These are phyloP conservation scores for sweet orange (Citrus sinensis) DNA, from an alignment of 345 rosid genomes.

Conservation along the genomic window DNA sequence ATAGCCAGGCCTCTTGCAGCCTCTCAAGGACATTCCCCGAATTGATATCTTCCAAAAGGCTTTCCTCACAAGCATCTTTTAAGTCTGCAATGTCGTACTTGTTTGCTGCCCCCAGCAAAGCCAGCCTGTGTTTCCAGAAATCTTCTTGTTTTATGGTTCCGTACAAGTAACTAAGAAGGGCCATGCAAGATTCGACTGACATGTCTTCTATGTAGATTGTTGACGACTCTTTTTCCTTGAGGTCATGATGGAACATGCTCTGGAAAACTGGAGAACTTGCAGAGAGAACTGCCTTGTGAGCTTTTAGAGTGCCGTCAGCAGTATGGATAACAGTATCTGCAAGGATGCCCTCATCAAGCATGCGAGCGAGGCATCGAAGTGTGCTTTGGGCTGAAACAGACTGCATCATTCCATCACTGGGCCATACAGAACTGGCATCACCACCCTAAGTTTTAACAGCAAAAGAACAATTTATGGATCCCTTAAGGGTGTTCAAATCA, in stretches of 20 bases:
- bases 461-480: not conserved
- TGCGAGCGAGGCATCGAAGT: constrained; percentile 72
- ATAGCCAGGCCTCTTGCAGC: constrained; percentile 90
- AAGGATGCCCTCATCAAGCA: constrained; percentile 78
- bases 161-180: constrained; percentile 75
- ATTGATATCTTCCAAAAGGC: constrained; percentile 87
- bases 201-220: constrained; percentile 76
- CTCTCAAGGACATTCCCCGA: constrained; percentile 80
- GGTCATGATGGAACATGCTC: constrained; percentile 90
- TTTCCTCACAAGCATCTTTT: constrained; percentile 80
- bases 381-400: constrained; percentile 55
- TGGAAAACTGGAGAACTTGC: constrained; percentile 88
- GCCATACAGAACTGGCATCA: constrained; percentile 69
- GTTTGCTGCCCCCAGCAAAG: constrained; percentile 77
- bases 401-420: constrained; percentile 60
- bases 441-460: constrained; percentile 51
- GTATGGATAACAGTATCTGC: constrained; percentile 77
- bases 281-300: constrained; percentile 83
- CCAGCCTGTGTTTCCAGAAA: constrained; percentile 88
- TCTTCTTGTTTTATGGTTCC: constrained; percentile 77
- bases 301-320: constrained; percentile 65
- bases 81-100: constrained; percentile 73
- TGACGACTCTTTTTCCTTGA: constrained; percentile 88
- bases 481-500: not conserved
- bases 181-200: constrained; percentile 76